A percentile compares a stretch with the other conserved stretches of the same genome.
Evolutionary conservation across 768 basidiomycete species (phyloP).

Genomic region (Pleurotus eryngii): DNA sequence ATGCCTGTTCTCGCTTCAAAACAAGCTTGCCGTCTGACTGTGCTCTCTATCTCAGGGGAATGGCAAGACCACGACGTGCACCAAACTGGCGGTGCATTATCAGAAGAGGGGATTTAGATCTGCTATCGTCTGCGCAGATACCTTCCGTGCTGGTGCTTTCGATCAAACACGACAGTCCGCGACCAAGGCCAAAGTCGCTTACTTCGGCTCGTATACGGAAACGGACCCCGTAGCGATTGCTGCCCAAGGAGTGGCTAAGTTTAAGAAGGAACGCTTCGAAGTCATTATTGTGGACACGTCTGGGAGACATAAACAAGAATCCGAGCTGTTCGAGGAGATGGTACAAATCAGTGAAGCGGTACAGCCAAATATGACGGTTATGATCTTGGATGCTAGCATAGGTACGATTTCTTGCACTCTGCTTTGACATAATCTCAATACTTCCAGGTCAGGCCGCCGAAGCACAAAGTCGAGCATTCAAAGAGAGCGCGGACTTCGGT

Average conservation of each 20-base stretch:
- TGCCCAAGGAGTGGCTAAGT: constrained; percentile 91
- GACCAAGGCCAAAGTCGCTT: constrained; percentile 97
- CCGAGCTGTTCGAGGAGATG: constrained; percentile 97
- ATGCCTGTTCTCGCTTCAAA: constrained; percentile 16
- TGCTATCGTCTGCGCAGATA: constrained; percentile 97
- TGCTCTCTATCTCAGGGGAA: constrained; percentile 63
- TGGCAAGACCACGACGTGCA: constrained; percentile 99
- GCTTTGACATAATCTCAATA: not conserved
- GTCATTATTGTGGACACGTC: constrained; percentile 99
- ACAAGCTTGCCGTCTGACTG: not conserved
- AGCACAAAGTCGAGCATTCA: constrained; percentile 93
- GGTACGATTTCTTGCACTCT: constrained; percentile 37
- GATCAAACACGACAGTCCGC: constrained; percentile 99
- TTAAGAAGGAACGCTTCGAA: constrained; percentile 97
- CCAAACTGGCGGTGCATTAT: constrained; percentile 96
- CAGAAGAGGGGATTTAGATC: constrained; percentile 96
- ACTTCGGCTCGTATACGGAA: constrained; percentile 98
- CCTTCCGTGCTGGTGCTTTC: constrained; percentile 98
- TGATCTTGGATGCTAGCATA: constrained; percentile 96
- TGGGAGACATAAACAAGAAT: constrained; percentile 95
- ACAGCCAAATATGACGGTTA: constrained; percentile 92
- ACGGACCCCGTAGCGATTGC: constrained; percentile 97
- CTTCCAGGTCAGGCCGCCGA: constrained; percentile 90
- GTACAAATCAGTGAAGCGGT: constrained; percentile 93
- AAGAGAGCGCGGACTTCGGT: constrained; percentile 95